Conservation (phyloP, 371 early-diverging fungal genomes). For the Apophysomyces variabilis region DNA sequence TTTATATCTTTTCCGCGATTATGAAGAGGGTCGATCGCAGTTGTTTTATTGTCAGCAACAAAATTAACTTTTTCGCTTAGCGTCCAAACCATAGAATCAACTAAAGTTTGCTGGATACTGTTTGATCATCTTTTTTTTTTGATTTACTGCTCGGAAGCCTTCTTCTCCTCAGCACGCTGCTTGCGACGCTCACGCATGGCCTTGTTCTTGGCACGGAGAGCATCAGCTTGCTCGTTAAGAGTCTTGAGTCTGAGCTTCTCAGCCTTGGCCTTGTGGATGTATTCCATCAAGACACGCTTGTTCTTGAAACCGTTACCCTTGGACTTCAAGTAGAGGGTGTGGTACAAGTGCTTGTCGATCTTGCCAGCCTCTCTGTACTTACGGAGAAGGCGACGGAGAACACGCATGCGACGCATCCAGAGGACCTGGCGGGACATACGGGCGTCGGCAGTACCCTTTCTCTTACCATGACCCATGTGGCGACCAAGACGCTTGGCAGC, state of each 20-base stretch:
- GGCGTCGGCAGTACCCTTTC: conserved; percentile 99
- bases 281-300: conserved; percentile 99
- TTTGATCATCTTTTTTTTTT: neutral
- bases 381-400: conserved; percentile 96
- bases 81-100: conserved; percentile 6
- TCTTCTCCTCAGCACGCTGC: conserved; percentile 87
- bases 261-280: conserved; percentile 99
- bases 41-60: neutral
- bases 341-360: conserved; percentile 99
- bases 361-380: conserved; percentile 98
- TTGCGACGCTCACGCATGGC: conserved; percentile 94
- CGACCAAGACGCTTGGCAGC: conserved; percentile 99
- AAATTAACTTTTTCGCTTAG: conserved; percentile 3
- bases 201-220: conserved; percentile 96
- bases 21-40: neutral
- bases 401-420: conserved; percentile 99
- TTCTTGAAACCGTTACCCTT: conserved; percentile 99
- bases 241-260: conserved; percentile 97
- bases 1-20: neutral
- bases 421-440: conserved; percentile 96
- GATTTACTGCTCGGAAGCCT: conserved; percentile 51
- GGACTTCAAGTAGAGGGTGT: conserved; percentile 96
- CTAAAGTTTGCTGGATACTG: conserved; percentile 6
- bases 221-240: conserved; percentile 98
- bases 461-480: conserved; percentile 98